A percentile compares a stretch with the other conserved stretches of the same genome.
phyloP scores from a whole-genome alignment of 2,329 filamentous ascomycete species.

The Talaromyces verruculosus region DNA sequence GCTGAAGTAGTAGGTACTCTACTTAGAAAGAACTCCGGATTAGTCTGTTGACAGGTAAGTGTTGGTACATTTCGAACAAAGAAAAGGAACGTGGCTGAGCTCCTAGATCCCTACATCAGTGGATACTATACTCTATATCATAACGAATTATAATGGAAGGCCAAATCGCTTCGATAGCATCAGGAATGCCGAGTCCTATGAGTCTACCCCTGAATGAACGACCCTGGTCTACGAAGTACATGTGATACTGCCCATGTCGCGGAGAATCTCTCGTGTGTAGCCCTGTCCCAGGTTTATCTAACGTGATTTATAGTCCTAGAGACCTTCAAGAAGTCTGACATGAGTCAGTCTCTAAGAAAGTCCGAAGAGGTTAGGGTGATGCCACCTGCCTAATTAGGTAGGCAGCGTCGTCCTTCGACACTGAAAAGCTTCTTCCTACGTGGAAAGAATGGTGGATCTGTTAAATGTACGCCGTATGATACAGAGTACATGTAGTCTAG shows the following conservation, averaged over 20 bases:
- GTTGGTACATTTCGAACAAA: background rate
- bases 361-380: background rate
- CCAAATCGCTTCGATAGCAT: background rate
- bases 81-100: background rate
- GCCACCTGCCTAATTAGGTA: background rate
- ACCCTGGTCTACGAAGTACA: background rate
- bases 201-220: background rate
- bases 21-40: background rate
- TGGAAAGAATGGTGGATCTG: background rate
- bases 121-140: slow-evolving; percentile 7
- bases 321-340: background rate
- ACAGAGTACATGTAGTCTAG: background rate
- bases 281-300: background rate
- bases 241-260: background rate
- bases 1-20: background rate
- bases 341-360: background rate
- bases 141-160: slow-evolving; percentile 3
- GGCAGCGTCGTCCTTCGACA: background rate
- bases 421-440: background rate
- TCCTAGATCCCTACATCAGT: background rate
- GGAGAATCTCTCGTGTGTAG: background rate
- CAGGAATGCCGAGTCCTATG: background rate
- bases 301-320: too few relatives aligned
- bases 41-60: background rate
- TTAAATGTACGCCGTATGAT: background rate